Percentiles rank a stretch among this genome's conserved stretches.
Evolutionary conservation across 2,329 filamentous ascomycete species (phyloP).

Genomic region (Pseudodiploospora longispora): DNA sequence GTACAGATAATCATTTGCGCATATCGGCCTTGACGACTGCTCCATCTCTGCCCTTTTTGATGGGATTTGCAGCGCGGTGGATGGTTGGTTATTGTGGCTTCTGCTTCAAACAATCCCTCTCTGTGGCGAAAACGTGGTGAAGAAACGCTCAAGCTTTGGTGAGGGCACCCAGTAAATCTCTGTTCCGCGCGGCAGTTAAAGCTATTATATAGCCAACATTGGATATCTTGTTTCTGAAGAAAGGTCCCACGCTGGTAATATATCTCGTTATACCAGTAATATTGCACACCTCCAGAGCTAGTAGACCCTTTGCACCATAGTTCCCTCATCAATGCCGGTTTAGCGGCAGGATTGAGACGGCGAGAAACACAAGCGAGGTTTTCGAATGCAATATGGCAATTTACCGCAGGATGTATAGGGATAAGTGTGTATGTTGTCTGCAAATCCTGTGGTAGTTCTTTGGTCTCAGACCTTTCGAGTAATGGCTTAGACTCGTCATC

Average conservation of each 20-base stretch:
- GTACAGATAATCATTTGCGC: neutral
- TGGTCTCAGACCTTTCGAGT: neutral
- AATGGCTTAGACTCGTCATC: neutral
- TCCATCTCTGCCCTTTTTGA: neutral
- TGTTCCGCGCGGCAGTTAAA: neutral
- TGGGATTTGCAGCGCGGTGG: constrained; percentile 1
- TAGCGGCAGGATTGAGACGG: neutral
- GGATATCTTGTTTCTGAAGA: constrained; percentile 2
- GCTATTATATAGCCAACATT: neutral
- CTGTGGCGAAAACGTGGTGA: neutral
- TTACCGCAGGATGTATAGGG: constrained; percentile 1
- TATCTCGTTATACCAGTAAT: constrained; percentile 3
- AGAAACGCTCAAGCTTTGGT: constrained; percentile 2
- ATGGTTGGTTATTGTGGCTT: neutral
- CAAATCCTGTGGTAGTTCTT: neutral
- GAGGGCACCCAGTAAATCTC: constrained; percentile 1
- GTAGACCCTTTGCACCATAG: neutral
- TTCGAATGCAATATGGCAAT: constrained; percentile 1
- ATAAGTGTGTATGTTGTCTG: neutral
- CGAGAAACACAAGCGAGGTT: neutral
- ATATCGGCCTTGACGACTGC: neutral
- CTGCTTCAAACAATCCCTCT: neutral
- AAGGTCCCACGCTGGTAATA: neutral
- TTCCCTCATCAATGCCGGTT: neutral
- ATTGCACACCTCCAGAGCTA: neutral